These are phyloP conservation scores for Aegilops sharonensis DNA, from an alignment of 176 grass and related monocot genomes.

Conservation along the genomic window DNA sequence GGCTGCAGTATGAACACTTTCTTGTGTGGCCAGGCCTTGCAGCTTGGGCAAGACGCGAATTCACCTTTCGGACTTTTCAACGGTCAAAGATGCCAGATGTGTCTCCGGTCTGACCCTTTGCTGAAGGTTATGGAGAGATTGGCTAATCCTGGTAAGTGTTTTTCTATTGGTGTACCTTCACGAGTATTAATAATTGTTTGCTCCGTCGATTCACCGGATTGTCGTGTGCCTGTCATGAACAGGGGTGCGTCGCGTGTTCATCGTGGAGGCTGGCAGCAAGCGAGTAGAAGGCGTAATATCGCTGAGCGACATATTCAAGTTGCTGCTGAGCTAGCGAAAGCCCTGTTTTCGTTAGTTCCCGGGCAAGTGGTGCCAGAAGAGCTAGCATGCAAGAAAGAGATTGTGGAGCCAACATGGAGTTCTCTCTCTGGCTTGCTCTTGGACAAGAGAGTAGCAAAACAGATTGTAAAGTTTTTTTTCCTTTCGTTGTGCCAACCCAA, in stretches of 20 bases:
- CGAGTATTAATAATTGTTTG: background rate
- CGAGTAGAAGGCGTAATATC: conserved; percentile 98
- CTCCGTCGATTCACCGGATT: background rate
- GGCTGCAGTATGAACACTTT: conserved; percentile 9
- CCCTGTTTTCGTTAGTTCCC: conserved; percentile 26
- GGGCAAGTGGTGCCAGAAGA: conserved; percentile 32
- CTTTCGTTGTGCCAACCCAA: conserved; percentile 25
- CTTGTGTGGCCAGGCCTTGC: conserved; percentile 62
- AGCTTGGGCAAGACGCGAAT: conserved; percentile 84
- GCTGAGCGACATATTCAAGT: conserved; percentile 82
- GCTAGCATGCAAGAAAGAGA: conserved; percentile 24
- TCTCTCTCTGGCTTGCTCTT: conserved; percentile 37
- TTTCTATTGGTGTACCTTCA: background rate
- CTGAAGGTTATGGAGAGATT: conserved; percentile 97
- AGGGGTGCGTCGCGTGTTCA: conserved; percentile 94
- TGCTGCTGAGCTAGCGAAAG: conserved; percentile 64
- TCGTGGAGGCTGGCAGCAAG: conserved; percentile 95
- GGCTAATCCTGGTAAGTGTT: conserved; percentile 75
- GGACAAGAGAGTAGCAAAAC: conserved; percentile 16
- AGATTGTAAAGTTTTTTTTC: conserved; percentile 71
- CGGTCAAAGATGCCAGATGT: conserved; percentile 98
- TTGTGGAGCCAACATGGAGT: conserved; percentile 37
- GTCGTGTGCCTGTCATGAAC: background rate
- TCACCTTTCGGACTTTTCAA: conserved; percentile 74
- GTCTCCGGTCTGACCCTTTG: conserved; percentile 84